Percentiles rank a stretch among this genome's conserved stretches.
Evolutionary conservation across 2,329 filamentous ascomycete genomes (phyloP).

Genomic region (Talaromyces sp.): DNA sequence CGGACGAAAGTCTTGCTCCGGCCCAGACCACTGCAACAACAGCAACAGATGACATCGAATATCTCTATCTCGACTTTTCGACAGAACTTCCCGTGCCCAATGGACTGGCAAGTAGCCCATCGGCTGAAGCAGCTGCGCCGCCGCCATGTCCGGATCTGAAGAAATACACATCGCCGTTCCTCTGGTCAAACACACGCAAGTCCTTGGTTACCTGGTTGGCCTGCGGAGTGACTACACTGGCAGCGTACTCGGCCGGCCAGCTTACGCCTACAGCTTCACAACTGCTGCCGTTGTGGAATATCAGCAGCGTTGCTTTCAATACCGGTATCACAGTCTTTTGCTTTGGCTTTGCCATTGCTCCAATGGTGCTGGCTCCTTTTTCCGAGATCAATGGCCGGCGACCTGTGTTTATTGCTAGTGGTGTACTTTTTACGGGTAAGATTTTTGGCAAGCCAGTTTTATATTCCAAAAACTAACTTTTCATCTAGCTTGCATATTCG

Average conservation of each 20-base stretch:
- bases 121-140: slow-evolving; percentile 27
- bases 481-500: slow-evolving; percentile 55
- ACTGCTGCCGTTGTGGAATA: slow-evolving; percentile 61
- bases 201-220: slow-evolving; percentile 65
- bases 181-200: slow-evolving; percentile 68
- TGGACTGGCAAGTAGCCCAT: slow-evolving; percentile 24
- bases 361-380: slow-evolving; percentile 79
- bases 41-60: slow-evolving; percentile 39
- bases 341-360: slow-evolving; percentile 71
- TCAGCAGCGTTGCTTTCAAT: slow-evolving; percentile 62
- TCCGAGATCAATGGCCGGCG: slow-evolving; percentile 83
- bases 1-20: background rate
- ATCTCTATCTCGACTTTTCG: slow-evolving; percentile 59
- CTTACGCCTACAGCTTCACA: slow-evolving; percentile 66
- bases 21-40: background rate
- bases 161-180: slow-evolving; percentile 64
- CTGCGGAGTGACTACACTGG: slow-evolving; percentile 69
- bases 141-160: slow-evolving; percentile 61
- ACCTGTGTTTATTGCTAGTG: slow-evolving; percentile 72
- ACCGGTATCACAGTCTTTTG: slow-evolving; percentile 79
- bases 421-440: slow-evolving; percentile 60
- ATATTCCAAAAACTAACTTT: slow-evolving; percentile 9
- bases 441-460: slow-evolving; percentile 27
- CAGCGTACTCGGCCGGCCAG: slow-evolving; percentile 75
- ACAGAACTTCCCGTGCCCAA: slow-evolving; percentile 50